Conservation (phyloP, 192 early-diverging fungal species). For the Coemansia sp. region DNA sequence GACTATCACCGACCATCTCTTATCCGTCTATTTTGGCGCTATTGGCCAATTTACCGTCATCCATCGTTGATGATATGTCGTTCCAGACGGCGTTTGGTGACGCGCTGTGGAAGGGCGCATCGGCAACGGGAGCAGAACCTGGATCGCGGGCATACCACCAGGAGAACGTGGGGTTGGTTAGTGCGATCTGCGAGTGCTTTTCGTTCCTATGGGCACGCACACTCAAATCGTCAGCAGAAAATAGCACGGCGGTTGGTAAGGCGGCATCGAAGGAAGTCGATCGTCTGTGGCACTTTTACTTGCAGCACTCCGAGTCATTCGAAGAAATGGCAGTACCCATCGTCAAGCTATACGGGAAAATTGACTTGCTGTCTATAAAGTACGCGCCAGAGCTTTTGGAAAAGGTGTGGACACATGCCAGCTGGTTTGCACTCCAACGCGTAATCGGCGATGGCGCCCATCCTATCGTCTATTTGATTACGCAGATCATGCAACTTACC, state of each 20-base stretch:
- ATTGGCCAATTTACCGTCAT: constrained; percentile 64
- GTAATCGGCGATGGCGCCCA: constrained; percentile 17
- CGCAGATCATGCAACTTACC: constrained; percentile 27
- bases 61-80: constrained; percentile 25
- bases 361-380: constrained; percentile 29
- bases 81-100: constrained; percentile 32
- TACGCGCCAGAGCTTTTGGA: constrained; percentile 30
- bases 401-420: constrained; percentile 48
- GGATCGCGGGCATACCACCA: constrained; percentile 18
- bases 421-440: constrained; percentile 52
- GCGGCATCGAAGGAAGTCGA: constrained; percentile 44
- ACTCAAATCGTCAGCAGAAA: constrained; percentile 22
- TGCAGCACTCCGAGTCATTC: constrained; percentile 30
- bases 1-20: constrained; percentile 65
- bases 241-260: constrained; percentile 20
- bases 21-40: constrained; percentile 82
- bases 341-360: constrained; percentile 38
- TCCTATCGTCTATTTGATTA: constrained; percentile 32
- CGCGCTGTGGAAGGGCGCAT: constrained; percentile 50
- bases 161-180: constrained; percentile 44
- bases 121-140: neutral
- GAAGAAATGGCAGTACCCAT: constrained; percentile 39
- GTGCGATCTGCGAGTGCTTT: constrained; percentile 46
- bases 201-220: constrained; percentile 49
- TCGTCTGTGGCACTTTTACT: constrained; percentile 54